Conservation (phyloP, 2,329 filamentous ascomycete species). For the Cercospora sojina region DNA sequence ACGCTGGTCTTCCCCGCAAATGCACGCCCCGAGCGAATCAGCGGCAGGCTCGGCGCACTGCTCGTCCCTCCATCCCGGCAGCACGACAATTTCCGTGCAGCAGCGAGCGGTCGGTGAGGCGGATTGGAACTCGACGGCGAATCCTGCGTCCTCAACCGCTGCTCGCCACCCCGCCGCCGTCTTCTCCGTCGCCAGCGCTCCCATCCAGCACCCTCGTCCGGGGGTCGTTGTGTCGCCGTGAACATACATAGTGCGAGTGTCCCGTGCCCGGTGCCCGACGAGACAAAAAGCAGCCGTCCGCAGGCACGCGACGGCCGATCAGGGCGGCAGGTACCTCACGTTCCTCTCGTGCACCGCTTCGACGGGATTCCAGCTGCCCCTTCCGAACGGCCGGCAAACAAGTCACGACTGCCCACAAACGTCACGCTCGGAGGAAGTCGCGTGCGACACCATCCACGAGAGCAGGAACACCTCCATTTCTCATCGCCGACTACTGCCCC, state of each 20-base stretch:
- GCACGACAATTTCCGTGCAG: background rate
- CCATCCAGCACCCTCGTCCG: background rate
- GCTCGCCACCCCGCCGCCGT: background rate
- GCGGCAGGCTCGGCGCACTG: background rate
- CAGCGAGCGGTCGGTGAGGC: constrained; percentile 1
- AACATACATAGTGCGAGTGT: background rate
- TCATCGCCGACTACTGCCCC: background rate
- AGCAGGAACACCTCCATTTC: background rate
- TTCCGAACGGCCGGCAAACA: constrained; percentile 5
- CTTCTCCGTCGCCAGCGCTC: background rate
- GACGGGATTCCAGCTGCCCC: background rate
- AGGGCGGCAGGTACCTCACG: background rate
- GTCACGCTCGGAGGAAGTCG: constrained; percentile 4
- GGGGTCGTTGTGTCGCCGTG: background rate
- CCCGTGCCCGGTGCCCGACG: background rate
- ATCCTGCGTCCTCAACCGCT: background rate
- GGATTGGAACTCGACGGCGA: background rate
- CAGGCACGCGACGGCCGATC: background rate
- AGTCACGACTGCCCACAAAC: background rate
- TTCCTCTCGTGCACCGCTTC: background rate
- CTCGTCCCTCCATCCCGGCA: background rate
- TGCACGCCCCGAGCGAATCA: background rate
- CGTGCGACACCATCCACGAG: constrained; percentile 2
- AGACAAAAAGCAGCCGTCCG: background rate
- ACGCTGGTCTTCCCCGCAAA: constrained; percentile 2